Conservation (phyloP, 805 yeast genomes). For the Vanderwaltozyma tropicalis region DNA sequence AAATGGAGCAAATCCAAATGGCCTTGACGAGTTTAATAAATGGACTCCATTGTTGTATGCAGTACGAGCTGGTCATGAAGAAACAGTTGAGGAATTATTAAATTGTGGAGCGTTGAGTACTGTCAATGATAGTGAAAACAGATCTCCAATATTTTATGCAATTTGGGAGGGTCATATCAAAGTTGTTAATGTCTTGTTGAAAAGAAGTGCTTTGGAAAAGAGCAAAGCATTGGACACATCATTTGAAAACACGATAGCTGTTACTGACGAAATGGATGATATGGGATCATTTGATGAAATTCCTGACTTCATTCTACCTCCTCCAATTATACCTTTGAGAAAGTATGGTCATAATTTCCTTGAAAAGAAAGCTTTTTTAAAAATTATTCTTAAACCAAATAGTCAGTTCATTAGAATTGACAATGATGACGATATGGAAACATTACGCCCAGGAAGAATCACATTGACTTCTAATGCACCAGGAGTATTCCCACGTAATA, state of each 20-base stretch:
- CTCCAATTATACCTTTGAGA: conserved; percentile 88
- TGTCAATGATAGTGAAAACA: conserved; percentile 67
- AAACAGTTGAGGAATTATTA: conserved; percentile 60
- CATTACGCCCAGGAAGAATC: conserved; percentile 64
- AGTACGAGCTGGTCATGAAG: conserved; percentile 70
- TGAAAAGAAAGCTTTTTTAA: conserved; percentile 80
- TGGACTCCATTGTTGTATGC: conserved; percentile 95
- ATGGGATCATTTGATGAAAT: conserved; percentile 50
- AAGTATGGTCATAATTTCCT: conserved; percentile 93
- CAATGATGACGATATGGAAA: conserved; percentile 32
- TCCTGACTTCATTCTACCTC: conserved; percentile 87
- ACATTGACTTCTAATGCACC: conserved; percentile 67
- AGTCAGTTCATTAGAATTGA: conserved; percentile 36
- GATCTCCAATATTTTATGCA: conserved; percentile 76
- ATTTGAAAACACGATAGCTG: neutral
- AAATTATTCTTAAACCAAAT: conserved; percentile 51
- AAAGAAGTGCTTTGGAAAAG: neutral
- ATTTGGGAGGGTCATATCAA: conserved; percentile 87
- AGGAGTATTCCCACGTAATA: conserved; percentile 81
- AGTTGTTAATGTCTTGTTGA: conserved; percentile 55
- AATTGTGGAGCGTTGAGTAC: conserved; percentile 61
- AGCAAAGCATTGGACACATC: conserved; percentile 1
- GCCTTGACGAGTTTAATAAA: conserved; percentile 71
- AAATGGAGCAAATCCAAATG: conserved; percentile 71
- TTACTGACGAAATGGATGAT: conserved; percentile 14